Evolutionary conservation across 2,329 filamentous ascomycete genomes (phyloP).

Genomic region (Talaromyces sp.): DNA sequence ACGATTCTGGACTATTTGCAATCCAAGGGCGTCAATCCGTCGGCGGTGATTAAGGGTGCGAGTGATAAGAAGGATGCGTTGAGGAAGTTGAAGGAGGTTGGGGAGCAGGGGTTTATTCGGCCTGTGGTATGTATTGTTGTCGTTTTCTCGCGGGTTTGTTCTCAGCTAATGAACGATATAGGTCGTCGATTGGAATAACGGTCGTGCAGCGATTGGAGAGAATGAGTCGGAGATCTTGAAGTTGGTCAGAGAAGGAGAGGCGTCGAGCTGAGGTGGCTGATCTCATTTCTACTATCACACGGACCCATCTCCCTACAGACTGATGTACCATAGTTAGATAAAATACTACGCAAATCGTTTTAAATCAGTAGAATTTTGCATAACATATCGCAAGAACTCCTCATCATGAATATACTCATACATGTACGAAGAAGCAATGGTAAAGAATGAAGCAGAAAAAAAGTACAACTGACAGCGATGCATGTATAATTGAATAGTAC

Average conservation of each 20-base stretch:
- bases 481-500: background rate
- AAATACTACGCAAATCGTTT: background rate
- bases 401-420: slow-evolving; percentile 10
- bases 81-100: slow-evolving; percentile 66
- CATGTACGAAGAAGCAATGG: slow-evolving; percentile 3
- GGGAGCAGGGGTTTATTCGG: slow-evolving; percentile 58
- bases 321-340: background rate
- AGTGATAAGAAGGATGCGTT: slow-evolving; percentile 69
- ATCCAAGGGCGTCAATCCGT: slow-evolving; percentile 56
- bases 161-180: slow-evolving; percentile 17
- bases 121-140: slow-evolving; percentile 61
- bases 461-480: background rate
- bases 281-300: background rate
- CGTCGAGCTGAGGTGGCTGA: background rate
- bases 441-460: background rate
- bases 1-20: slow-evolving; percentile 75
- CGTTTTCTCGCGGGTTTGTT: background rate
- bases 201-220: slow-evolving; percentile 68
- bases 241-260: slow-evolving; percentile 46
- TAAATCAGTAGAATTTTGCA: background rate
- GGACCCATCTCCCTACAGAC: background rate
- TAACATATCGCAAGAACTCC: background rate
- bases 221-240: slow-evolving; percentile 86
- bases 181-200: slow-evolving; percentile 90
- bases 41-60: slow-evolving; percentile 69